Evolutionary conservation across 1,284 basidiomycete genomes (phyloP), one percentile per base, ranked within the genome.

Genomic region (Ustilago crameri): DNA sequence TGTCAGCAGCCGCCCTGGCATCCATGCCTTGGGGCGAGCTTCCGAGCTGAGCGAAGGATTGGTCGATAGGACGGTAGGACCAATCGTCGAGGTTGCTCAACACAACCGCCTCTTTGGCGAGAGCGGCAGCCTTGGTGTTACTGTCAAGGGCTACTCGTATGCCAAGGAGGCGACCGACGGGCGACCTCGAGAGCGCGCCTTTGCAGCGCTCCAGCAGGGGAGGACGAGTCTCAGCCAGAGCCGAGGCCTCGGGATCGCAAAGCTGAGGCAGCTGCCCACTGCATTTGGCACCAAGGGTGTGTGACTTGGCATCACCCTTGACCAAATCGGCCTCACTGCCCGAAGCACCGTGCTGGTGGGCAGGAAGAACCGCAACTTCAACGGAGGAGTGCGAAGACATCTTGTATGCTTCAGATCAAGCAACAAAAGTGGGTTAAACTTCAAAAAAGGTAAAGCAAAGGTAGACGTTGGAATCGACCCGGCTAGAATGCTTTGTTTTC

Each of bases 391-490:
- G 5, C 32, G 22, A 23, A 17, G 35, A 14, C 47, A 37, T 49
- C 32, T 22, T 37, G 47, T 9, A 38, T 9, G 3, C 22, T 22
- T 24, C n/a, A 30, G 14, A 23, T 15, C 20, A 37, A 38, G 23
- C 22, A 23, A 24, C 22, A 23, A 43, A 22, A 43, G n/a, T 22
- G 12, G 3, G 9, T 23, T 23, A 17, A 23, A 43, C 42, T 49
- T 38, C 20, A 49, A 49, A 26, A 38, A 20, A 38, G 24, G 12
- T 7, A 26, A 37, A 49, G 47, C 47, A 32, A 49, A 49, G 47
- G 47, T 5, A n/a, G 22, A 49, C 22, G 18, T 49, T 49, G 47
- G 47, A 49, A 49, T 49, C 35, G 47, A 49, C 47, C 47, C 37
- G 47, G 34, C 47, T 37, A 37, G 23, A 22, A 37, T 49, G 47